Evolutionary conservation across 225 moss, liverwort and hornwort genomes (phyloP), one percentile per base, ranked within the genome.

Genomic region (Climacium dendroides): DNA sequence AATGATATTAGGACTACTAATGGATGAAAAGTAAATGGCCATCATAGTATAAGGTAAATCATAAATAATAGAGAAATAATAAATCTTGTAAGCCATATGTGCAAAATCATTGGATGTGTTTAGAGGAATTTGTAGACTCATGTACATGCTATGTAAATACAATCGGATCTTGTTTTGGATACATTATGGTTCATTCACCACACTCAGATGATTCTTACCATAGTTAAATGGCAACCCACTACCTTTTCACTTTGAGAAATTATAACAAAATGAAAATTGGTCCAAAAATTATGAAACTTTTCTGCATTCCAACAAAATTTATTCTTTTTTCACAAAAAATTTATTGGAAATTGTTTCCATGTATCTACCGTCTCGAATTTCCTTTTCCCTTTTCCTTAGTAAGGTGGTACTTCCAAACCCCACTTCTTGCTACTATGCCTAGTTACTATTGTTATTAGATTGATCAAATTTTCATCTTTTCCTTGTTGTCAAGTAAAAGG

Each of bases 1-100:
- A 4, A 8, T 0, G 0, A 69, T 24, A 24, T 14, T 39, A 39
- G 25, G 4, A 69, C 7, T 0, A 69, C 1, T 25, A 0, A 41
- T 70, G 8, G 13, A 43, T 43, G 26, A 26, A 71, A 71, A 71
- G 1, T 37, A 69, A 69, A 7, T 24, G 13, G 1, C 23, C 12
- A 22, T 0, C 4, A 0, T 23, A 23, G 7, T 4, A 37, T 4
- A 39, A 13, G 1, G 8, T 72, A 28, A 43, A 9, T 72, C 9
- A 29, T 10, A 72, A 74, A 48, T 48, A 25, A 74, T 19, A 12
- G 7, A 48, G 2, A 32, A 48, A 7, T 7, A 30, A 48, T 11
- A 74, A 19, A 19, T 48, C 30, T 48, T 47, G 7, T 30, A 19
- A 73, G 47, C 26, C 3, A 5, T 73, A 7, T 19, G 2, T 30